Evolutionary conservation across 2,329 filamentous ascomycete species (phyloP).

Genomic region (Amauroascus niger): DNA sequence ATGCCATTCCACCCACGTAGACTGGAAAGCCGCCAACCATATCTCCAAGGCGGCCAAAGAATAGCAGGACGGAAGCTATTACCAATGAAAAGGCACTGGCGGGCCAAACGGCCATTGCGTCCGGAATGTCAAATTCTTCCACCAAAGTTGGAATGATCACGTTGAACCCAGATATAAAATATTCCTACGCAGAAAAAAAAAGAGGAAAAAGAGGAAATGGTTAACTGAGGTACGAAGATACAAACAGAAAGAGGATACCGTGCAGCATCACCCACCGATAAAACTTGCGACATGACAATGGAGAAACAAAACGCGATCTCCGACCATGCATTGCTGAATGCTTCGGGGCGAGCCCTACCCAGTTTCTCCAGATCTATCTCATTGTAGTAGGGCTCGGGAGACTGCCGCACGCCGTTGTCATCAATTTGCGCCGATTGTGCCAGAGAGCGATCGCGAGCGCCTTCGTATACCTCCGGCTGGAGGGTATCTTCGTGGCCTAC

Average conservation of each 20-base stretch:
- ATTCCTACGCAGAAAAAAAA: conserved; percentile 53
- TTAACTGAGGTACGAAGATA: conserved; percentile 4
- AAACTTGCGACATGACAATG: conserved; percentile 53
- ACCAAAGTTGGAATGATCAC: conserved; percentile 58
- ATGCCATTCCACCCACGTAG: conserved; percentile 51
- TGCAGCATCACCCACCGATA: conserved; percentile 39
- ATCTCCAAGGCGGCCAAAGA: conserved; percentile 50
- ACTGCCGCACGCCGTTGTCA: background rate
- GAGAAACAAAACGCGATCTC: conserved; percentile 56
- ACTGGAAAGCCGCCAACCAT: conserved; percentile 56
- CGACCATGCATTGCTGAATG: conserved; percentile 45
- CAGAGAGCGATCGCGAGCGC: no score
- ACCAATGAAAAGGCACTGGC: conserved; percentile 44
- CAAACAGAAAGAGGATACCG: background rate
- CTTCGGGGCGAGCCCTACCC: conserved; percentile 51
- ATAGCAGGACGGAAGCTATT: conserved; percentile 40
- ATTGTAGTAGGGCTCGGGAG: conserved; percentile 1
- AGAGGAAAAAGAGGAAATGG: no score
- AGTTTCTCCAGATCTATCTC: conserved; percentile 45
- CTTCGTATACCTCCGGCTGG: background rate
- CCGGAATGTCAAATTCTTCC: conserved; percentile 54
- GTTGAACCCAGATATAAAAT: conserved; percentile 66
- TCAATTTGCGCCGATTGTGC: background rate
- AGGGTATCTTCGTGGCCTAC: background rate
- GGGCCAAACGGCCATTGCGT: conserved; percentile 50